Base-by-base conservation (phyloP, 768 basidiomycete genomes). In the Termitomyces sp. region DNA sequence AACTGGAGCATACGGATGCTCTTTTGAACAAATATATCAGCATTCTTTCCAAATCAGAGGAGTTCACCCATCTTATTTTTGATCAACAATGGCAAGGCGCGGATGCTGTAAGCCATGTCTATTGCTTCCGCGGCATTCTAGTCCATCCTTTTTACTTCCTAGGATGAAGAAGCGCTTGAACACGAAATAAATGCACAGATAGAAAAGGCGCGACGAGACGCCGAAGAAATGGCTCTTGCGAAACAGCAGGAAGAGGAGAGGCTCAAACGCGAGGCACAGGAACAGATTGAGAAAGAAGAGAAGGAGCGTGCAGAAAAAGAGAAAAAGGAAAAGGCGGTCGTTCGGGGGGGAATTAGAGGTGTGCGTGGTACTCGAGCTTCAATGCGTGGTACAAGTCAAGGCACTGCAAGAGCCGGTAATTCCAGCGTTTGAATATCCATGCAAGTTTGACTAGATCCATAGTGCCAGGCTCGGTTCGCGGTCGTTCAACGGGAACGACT, bases 21-120 rank as follows among this genome's bases (percentile, higher is more conserved):
- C 73, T 93, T 58, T 73, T 93, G 59, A 85, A 89, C 71, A 88
- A 85, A 78, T 93, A 93, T 67, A 81, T 89, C 45, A 74, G 72
- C 44, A 82, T 90, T 49, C 74, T 93, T 20, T 80, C 82, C 6
- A 85, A 83, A 68, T 88, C 89, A 2, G 90, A 91, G 69, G 79
- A 83, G 15, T 78, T 83, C 60, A 75, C 88, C 3, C 81, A 81
- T 33, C 70, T 92, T 58, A 83, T 93, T 18, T 85, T 91, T 60
- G 90, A 93, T 67, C 87, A 90, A 60, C 74, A 81, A 58, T 93
- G 88, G 88, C 74, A 81, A 55, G 91, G 91, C 2, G 88, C 85
- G 41, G 87, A 88, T 61, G 82, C 77, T 46, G 91, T 90, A 67
- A 73, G 84, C 75, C 18, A 42, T 42, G 18, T 12, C 5, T 41